Conservation (phyloP, 73 alveolate species). For the Tetrahymena elliotti region DNA sequence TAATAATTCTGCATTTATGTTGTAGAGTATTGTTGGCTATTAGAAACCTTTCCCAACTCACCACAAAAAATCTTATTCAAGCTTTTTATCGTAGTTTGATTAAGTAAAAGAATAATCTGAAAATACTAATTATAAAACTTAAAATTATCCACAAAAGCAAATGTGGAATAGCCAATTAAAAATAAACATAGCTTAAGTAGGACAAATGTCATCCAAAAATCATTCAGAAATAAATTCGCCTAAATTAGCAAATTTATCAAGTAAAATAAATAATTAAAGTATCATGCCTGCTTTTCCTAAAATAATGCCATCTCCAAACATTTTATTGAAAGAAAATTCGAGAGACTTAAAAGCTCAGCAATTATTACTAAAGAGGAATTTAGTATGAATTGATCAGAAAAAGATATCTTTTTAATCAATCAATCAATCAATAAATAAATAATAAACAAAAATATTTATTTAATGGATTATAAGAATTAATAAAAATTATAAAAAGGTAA, state of each 20-base stretch:
- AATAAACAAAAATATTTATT: not conserved
- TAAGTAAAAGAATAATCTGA: not conserved
- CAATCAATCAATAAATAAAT: not conserved
- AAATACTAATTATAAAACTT: not conserved
- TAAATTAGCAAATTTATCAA: not conserved
- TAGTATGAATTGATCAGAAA: not conserved
- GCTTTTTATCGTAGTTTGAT: not conserved
- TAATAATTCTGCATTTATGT: not conserved
- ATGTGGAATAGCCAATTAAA: not conserved
- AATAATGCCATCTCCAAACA: not conserved
- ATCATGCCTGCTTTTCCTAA: not conserved
- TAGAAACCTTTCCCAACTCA: not conserved
- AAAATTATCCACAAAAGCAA: not conserved
- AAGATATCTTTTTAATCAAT: not conserved
- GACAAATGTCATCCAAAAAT: too few species aligned
- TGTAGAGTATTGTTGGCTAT: not conserved
- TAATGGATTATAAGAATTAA: not conserved
- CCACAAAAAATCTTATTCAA: not conserved
- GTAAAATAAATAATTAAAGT: not conserved
- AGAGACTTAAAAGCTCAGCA: not conserved
- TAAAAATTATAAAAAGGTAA: not conserved
- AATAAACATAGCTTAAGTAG: not conserved
- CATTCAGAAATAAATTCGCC: not conserved
- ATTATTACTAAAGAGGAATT: not conserved
- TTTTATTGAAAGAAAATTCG: not conserved